Evolutionary conservation across 805 yeast genomes (phyloP).

Genomic region (Kodamaea leandrae): DNA sequence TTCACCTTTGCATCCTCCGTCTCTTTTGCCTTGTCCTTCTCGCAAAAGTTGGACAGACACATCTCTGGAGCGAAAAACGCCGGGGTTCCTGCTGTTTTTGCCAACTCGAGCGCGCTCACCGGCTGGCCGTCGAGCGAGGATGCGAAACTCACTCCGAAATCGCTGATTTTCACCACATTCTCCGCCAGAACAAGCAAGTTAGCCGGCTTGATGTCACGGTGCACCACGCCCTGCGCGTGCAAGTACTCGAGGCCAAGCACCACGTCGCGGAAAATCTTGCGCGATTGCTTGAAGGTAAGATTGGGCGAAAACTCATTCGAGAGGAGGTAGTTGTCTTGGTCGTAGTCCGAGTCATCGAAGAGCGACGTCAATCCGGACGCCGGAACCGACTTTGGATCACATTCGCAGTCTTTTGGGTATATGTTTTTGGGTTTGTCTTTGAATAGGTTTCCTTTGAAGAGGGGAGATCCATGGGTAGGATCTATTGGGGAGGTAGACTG

Average conservation of each 20-base stretch:
- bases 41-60: constrained; percentile 62
- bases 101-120: constrained; percentile 68
- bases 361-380: too few relatives aligned
- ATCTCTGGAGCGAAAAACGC: constrained; percentile 89
- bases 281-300: constrained; percentile 62
- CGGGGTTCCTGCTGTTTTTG: constrained; percentile 97
- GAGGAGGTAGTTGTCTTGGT: constrained; percentile 22
- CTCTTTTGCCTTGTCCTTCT: constrained; percentile 11
- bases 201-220: constrained; percentile 95
- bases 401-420: too few relatives aligned
- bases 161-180: constrained; percentile 85
- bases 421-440: too few relatives aligned
- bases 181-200: constrained; percentile 71
- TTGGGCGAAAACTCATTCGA: constrained; percentile 47
- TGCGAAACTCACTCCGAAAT: constrained; percentile 92
- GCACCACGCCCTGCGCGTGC: constrained; percentile 87
- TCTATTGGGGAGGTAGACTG: too few relatives aligned
- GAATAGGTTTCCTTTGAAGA: too few relatives aligned
- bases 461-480: too few relatives aligned
- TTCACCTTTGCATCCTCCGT: neutral
- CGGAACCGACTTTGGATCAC: too few relatives aligned
- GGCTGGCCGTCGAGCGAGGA: constrained; percentile 40
- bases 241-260: constrained; percentile 84
- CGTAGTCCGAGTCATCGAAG: constrained; percentile 1
- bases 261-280: constrained; percentile 77